These are phyloP conservation scores for Abrus precatorius DNA, from an alignment of 306 rosid genomes.

Conservation along the genomic window DNA sequence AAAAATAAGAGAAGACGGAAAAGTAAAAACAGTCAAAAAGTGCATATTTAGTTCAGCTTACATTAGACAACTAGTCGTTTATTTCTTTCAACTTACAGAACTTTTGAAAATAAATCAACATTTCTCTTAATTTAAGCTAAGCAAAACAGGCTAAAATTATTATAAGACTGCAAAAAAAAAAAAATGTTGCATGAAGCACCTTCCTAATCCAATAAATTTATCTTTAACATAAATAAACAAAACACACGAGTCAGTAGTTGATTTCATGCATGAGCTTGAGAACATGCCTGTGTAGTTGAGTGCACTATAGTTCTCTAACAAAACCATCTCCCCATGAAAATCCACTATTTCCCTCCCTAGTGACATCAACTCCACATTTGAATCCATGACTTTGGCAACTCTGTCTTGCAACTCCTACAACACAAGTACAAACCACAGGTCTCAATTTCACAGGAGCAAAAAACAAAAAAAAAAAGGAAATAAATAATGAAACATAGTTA, in stretches of 20 bases:
- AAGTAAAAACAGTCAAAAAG: no score
- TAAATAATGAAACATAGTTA: neutral
- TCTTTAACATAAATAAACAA: neutral
- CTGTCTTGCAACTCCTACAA: conserved; percentile 80
- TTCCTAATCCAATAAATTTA: conserved; percentile 2
- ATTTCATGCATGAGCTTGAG: neutral
- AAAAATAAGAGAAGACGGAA: no score
- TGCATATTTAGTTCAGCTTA: no score
- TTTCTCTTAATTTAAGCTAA: no score
- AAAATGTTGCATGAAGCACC: no score
- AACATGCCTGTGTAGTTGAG: conserved; percentile 81
- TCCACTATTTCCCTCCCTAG: conserved; percentile 83
- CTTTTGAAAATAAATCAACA: no score
- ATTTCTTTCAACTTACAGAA: no score
- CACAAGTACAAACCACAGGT: conserved; percentile 22
- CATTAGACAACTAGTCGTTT: no score
- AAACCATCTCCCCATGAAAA: conserved; percentile 95
- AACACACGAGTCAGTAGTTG: neutral
- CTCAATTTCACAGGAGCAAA: neutral
- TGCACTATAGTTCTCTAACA: conserved; percentile 86
- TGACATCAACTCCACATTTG: conserved; percentile 65
- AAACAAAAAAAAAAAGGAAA: no score
- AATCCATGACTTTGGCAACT: conserved; percentile 63
- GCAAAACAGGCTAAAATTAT: no score
- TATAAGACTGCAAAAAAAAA: no score